Percentiles rank a stretch among this genome's conserved stretches.
These are phyloP conservation scores for Paecilomyces niveus DNA, from an alignment of 2,329 filamentous ascomycete species.

Conservation along the genomic window DNA sequence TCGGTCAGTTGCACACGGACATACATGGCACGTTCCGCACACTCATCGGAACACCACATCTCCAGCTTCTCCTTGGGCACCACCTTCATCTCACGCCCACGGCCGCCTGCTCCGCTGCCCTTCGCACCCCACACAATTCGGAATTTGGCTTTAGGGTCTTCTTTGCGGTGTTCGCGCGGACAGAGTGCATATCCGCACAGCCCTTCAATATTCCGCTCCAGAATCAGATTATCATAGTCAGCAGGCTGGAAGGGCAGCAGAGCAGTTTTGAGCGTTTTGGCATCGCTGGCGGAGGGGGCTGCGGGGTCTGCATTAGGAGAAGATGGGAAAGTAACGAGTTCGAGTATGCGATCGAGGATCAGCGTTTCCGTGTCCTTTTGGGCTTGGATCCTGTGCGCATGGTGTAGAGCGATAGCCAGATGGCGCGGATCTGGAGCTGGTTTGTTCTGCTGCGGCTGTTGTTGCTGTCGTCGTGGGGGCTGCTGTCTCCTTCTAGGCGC, in stretches of 20 bases:
- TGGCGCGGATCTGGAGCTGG: constrained; percentile 39
- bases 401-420: constrained; percentile 64
- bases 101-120: constrained; percentile 37
- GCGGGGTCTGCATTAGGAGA: constrained; percentile 44
- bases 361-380: constrained; percentile 69
- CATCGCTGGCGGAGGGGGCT: constrained; percentile 53
- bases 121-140: constrained; percentile 56
- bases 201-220: constrained; percentile 78
- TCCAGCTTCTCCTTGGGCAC: constrained; percentile 66
- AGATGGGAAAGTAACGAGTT: constrained; percentile 59
- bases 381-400: constrained; percentile 74
- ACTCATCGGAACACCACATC: constrained; percentile 78
- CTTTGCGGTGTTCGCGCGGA: constrained; percentile 52
- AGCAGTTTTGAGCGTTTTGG: constrained; percentile 55
- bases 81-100: constrained; percentile 54
- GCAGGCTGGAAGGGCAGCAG: constrained; percentile 71
- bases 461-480: constrained; percentile 22
- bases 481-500: constrained; percentile 15
- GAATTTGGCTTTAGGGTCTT: constrained; percentile 55
- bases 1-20: constrained; percentile 83
- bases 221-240: constrained; percentile 83
- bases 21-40: constrained; percentile 73
- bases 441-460: constrained; percentile 21
- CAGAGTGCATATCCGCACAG: constrained; percentile 83
- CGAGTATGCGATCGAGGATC: constrained; percentile 66